A percentile compares a stretch with the other conserved stretches of the same genome.
phyloP scores from a whole-genome alignment of 306 rosid genomes.

The Albizia julibrissin region DNA sequence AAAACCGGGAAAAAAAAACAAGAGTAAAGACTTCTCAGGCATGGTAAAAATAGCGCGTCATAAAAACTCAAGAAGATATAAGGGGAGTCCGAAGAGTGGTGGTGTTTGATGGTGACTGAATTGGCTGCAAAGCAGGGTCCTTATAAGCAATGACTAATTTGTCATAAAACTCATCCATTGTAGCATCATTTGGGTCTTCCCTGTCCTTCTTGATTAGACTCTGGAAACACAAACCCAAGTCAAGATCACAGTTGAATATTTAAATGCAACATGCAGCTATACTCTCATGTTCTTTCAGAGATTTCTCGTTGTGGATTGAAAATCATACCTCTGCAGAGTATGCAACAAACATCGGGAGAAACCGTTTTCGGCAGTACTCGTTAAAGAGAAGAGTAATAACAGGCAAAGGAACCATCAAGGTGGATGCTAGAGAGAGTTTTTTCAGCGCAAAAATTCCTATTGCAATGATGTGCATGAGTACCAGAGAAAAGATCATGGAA shows the following conservation, averaged over 20 bases:
- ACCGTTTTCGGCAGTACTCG: conserved; percentile 93
- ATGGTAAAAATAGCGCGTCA: conserved; percentile 26
- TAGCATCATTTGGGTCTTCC: conserved; percentile 57
- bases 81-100: conserved; percentile 65
- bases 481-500: conserved; percentile 79
- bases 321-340: conserved; percentile 84
- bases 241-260: conserved; percentile 17
- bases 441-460: conserved; percentile 87
- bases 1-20: not conserved
- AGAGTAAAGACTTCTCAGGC: not conserved
- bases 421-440: conserved; percentile 54
- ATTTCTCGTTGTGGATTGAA: not conserved
- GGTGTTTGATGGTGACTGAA: conserved; percentile 42
- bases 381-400: conserved; percentile 84
- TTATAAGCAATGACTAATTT: conserved; percentile 61
- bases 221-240: conserved; percentile 46
- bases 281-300: not conserved
- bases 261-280: conserved; percentile 13
- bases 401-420: conserved; percentile 70
- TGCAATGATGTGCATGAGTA: conserved; percentile 93
- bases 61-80: conserved; percentile 34
- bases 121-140: conserved; percentile 81
- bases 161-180: conserved; percentile 59
- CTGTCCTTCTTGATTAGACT: conserved; percentile 84
- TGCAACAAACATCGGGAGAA: conserved; percentile 71